Conservation (phyloP, 2,329 filamentous ascomycete species). For the Fusarium euwallaceae region DNA sequence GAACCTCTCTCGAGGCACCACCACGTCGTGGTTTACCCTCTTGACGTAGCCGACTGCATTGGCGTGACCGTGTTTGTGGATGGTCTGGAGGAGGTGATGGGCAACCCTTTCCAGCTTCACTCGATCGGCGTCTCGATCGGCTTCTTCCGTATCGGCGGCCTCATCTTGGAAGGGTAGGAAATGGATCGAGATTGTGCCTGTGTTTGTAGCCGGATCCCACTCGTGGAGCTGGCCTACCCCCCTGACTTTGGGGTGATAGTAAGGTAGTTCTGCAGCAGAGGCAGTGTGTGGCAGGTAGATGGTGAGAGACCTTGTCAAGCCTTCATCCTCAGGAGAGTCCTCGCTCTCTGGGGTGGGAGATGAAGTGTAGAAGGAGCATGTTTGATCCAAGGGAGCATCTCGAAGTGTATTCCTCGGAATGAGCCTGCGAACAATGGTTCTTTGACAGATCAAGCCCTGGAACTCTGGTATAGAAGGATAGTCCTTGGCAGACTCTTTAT, state of each 20-base stretch:
- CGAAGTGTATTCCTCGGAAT: constrained; percentile 85
- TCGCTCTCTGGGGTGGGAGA: constrained; percentile 19
- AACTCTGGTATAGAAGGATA: constrained; percentile 29
- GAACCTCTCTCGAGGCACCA: constrained; percentile 81
- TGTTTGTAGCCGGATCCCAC: constrained; percentile 60
- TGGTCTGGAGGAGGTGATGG: constrained; percentile 74
- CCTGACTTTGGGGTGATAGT: constrained; percentile 86
- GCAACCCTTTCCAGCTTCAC: constrained; percentile 75
- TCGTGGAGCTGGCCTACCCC: constrained; percentile 83
- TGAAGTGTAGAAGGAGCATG: constrained; percentile 77
- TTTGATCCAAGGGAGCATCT: constrained; percentile 83
- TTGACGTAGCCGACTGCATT: constrained; percentile 78
- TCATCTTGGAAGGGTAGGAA: constrained; percentile 64
- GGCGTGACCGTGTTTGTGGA: constrained; percentile 81
- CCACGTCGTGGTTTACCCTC: constrained; percentile 83
- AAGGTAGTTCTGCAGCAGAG: constrained; percentile 76
- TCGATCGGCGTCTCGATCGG: constrained; percentile 32
- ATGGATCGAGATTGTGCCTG: constrained; percentile 70
- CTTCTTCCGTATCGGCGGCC: constrained; percentile 29
- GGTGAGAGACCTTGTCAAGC: constrained; percentile 59
- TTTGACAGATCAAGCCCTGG: constrained; percentile 58
- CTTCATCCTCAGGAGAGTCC: constrained; percentile 34
- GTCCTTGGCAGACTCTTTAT: background rate
- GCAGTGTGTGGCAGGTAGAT: constrained; percentile 83
- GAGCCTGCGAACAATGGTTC: constrained; percentile 79